Conservation (phyloP, 1,139 yeast species). For the Geotrichum klebahnii region DNA sequence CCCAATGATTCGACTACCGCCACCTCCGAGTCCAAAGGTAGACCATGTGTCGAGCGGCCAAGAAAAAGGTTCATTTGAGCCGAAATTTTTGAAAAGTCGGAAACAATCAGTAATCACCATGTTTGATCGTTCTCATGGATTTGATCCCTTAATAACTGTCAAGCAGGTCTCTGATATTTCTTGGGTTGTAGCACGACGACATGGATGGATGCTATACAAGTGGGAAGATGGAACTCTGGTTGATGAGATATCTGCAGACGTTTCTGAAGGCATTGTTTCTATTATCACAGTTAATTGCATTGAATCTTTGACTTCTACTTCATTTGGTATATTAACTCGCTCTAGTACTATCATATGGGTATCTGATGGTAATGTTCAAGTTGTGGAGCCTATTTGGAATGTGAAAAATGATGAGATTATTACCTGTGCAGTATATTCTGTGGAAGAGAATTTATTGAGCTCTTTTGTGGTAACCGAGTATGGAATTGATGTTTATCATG, state of each 20-base stretch:
- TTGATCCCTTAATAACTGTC: slow-evolving; percentile 23
- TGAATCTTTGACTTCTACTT: slow-evolving; percentile 7
- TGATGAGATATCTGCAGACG: slow-evolving; percentile 28
- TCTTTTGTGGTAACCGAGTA: slow-evolving; percentile 19
- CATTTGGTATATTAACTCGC: slow-evolving; percentile 28
- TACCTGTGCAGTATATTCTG: slow-evolving; percentile 16
- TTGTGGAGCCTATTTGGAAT: slow-evolving; percentile 28
- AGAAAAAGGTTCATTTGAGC: slow-evolving; percentile 8
- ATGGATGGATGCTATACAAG: slow-evolving; percentile 29
- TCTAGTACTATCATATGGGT: slow-evolving; percentile 30
- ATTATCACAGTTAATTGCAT: slow-evolving; percentile 18
- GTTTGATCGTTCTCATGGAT: slow-evolving; percentile 23
- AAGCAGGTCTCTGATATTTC: slow-evolving; percentile 24
- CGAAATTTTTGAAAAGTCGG: slow-evolving; percentile 10
- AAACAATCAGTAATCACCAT: slow-evolving; percentile 18
- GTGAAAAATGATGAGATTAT: slow-evolving; percentile 17
- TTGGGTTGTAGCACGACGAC: slow-evolving; percentile 28
- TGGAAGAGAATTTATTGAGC: slow-evolving; percentile 14
- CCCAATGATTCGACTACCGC: slow-evolving; percentile 19
- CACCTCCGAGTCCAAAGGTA: slow-evolving; percentile 8
- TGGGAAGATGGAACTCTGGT: slow-evolving; percentile 27
- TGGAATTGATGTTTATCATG: slow-evolving; percentile 16
- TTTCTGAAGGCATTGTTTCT: slow-evolving; percentile 23
- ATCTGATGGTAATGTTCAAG: slow-evolving; percentile 26
- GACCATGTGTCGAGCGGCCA: background rate